A percentile compares a stretch with the other conserved stretches of the same genome.
phyloP scores from a whole-genome alignment of 2,329 filamentous ascomycete genomes.

The Penicillium concentricum region DNA sequence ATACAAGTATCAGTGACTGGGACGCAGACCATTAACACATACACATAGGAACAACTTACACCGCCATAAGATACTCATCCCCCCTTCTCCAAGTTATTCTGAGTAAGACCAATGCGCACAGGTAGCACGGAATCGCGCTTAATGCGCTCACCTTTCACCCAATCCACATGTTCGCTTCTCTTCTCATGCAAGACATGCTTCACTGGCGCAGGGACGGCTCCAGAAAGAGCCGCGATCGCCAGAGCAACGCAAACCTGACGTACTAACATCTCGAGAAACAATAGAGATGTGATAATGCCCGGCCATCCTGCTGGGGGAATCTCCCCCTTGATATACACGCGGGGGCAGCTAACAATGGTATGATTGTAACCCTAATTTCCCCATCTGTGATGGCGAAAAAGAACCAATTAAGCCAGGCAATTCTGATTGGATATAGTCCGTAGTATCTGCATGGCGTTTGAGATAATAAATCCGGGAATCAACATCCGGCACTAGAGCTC shows the following conservation, averaged over 20 bases:
- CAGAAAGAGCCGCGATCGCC: constrained; percentile 21
- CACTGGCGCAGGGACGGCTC: constrained; percentile 27
- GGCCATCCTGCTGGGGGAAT: neutral
- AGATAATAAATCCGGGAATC: constrained; percentile 10
- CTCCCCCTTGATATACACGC: constrained; percentile 15
- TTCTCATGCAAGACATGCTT: constrained; percentile 48
- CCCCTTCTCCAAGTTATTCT: constrained; percentile 47
- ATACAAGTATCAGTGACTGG: neutral
- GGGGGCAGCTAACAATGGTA: neutral
- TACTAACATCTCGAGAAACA: constrained; percentile 15
- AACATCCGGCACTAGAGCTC: constrained; percentile 6
- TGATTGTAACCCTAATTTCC: constrained; percentile 10
- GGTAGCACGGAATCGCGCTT: constrained; percentile 39
- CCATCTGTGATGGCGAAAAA: neutral
- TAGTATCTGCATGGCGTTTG: constrained; percentile 11
- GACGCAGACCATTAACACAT: neutral
- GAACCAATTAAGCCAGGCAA: neutral
- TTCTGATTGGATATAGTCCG: constrained; percentile 14
- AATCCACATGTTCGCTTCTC: constrained; percentile 35
- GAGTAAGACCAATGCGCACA: constrained; percentile 49
- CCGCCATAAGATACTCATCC: constrained; percentile 46
- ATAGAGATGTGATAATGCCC: neutral
- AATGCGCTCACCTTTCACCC: constrained; percentile 41
- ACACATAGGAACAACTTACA: constrained; percentile 24
- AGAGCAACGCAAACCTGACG: constrained; percentile 16